Conservation (phyloP, 208 protist genomes). For the Acanthamoeba sp. region DNA sequence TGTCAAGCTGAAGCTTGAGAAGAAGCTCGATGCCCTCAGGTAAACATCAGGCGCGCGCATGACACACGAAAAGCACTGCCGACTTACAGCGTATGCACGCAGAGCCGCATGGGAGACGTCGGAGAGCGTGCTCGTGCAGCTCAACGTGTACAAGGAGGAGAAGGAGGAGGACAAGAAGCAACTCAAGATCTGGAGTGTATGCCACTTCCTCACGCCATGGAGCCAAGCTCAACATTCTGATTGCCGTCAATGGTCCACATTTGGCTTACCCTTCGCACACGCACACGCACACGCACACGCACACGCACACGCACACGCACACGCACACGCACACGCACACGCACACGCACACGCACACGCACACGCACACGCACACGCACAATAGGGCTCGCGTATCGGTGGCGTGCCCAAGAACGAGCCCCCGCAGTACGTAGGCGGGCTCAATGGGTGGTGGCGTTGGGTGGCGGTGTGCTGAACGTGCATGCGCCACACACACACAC, state of each 20-base stretch:
- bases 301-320: too few species aligned
- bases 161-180: constrained; percentile 46
- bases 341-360: too few species aligned
- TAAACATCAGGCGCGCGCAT: neutral
- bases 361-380: too few species aligned
- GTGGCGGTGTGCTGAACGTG: too few species aligned
- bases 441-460: too few species aligned
- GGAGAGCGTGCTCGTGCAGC: neutral
- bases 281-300: too few species aligned
- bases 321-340: too few species aligned
- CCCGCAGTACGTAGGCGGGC: constrained; percentile 3
- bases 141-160: constrained; percentile 52
- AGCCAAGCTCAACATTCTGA: too few species aligned
- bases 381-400: neutral
- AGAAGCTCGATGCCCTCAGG: constrained; percentile 8
- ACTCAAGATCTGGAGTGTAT: constrained; percentile 3
- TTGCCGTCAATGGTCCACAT: too few species aligned
- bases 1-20: constrained; percentile 2
- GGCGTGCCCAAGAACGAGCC: constrained; percentile 13
- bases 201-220: too few species aligned
- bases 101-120: neutral
- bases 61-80: neutral
- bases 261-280: neutral
- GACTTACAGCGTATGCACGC: too few species aligned
- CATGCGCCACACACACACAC: neutral